Evolutionary conservation across 768 basidiomycete genomes (phyloP), one percentile per base, ranked within the genome.

Genomic region (Calocybe cyanea): DNA sequence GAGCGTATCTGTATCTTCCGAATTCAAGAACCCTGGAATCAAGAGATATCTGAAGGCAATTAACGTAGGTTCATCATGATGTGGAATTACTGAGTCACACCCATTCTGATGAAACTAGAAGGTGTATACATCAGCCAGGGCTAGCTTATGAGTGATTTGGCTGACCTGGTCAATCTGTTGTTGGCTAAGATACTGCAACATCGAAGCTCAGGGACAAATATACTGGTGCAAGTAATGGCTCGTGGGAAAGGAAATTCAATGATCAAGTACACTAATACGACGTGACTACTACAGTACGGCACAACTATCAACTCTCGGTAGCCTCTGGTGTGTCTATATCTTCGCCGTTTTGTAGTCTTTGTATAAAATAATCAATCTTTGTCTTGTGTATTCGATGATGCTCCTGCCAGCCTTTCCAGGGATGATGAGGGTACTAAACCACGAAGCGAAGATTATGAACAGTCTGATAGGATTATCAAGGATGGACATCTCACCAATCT

Each of bases 381-480:
- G 80, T 73, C 59, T 91, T 92, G 61, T 92, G 90, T 56, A 91
- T 89, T 34, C 90, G 78, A 60, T 91, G 84, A 60, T 92, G 90
- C 57, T 92, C 90, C 62, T 92, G 90, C 90, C 90, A 92, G 11
- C 90, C 90, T 61, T 92, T 92, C 90, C 90, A 92, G 2, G 90
- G 90, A 68, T 92, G 90, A 59, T 91, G 87, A 1, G 88, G 80
- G 62, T 91, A 76, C 89, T 92, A 56, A 28, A 6, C 11, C 14
- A 50, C 43, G 38, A 31, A 32, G 14, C 5, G 34, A 17, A 41
- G 17, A 31, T 25, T 18, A 41, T 15, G 13, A 42, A 45, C 38
- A 42, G 33, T 33, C 18, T 46, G 35, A 48, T 43, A 35, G 37
- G 37, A 35, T 18, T 13, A 9, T 48, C 7, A 40, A 11, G 15